Base-by-base conservation (phyloP, 352 stramenopile genomes). In the Thraustochytrium sp. region DNA sequence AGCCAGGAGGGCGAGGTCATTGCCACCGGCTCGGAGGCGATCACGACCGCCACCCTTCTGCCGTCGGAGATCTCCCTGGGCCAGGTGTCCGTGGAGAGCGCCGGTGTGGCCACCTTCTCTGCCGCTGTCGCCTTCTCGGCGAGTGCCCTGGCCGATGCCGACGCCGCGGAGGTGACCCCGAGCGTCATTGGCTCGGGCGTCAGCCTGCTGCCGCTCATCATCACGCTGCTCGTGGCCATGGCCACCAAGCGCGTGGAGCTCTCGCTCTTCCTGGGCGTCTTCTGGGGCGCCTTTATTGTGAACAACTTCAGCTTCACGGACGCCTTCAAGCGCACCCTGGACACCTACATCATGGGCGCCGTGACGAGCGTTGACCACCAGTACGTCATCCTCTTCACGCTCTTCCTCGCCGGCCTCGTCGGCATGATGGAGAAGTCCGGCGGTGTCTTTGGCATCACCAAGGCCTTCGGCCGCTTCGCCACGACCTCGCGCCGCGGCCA, bases 361-460 rank as follows among this genome's bases (percentile, higher is more conserved):
- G 49, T 90, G 29, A 75, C 80, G 2, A 68, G 86, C 72, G 64
- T 55, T 54, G 82, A 86, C 46, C 86, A 90, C 48, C 84, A 56
- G 51, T 89, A 85, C 31, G 86, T 91, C 36, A 86, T 87, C 55
- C 55, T 91, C 1, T 92, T 92, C 72, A 89, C 87, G 48, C 85
- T 92, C 49, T 91, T 92, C 82, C 87, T 92, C 61, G 75, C 87
- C 40, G 89, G 88, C 53, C 56, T 90, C 2, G 85, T 89, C 4
- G 87, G 86, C 18, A 65, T 88, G 23, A 84, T 89, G 49, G 85
- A 90, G 75, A 92, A 90, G 65, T 82, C 49, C 42, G 89, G 89
- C 31, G 89, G 89, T 48, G 80, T 90, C 34, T 23, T 86, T 8
- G 89, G 88, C 3, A 87, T 92, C 48, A 90, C 87, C 0, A 59